Base-by-base conservation (phyloP, 2,329 filamentous ascomycete species). In the Neoascochyta sp. region DNA sequence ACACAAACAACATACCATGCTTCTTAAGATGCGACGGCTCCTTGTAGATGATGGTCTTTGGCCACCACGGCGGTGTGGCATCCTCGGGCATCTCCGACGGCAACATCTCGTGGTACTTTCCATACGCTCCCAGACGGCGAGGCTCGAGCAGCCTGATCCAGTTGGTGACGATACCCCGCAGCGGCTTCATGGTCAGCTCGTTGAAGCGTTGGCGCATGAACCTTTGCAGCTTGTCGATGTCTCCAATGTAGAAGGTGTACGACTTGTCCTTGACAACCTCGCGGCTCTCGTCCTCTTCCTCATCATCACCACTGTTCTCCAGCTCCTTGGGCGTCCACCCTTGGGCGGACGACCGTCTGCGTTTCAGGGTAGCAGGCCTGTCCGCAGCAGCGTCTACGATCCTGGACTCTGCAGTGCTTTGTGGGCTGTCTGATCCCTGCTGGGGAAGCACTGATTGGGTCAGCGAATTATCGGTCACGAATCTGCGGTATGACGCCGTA, bases 21-120 rank as follows among this genome's bases (percentile, higher is more conserved):
- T 50, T 46, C 22, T 47, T 48, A 7, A 62, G 39, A 24, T 62
- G 57, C 3, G 57, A 51, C 5, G 57, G 56, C 22, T 62, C 57
- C n/a, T 42, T 43, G 27, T 59, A 60, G 5, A 37, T 47, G 9
- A 57, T 44, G 17, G 45, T 34, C 2, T 19, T 19, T 9, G 57
- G 56, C 57, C 57, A 62, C 55, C 56, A 59, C 3, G 45, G 47
- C 7, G 55, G 49, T 5, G 39, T 44, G 15, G 35, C 29, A 21
- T 38, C 35, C 15, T 39, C 28, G 11, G 35, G 31, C 12, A 28
- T 32, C 8, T 46, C 35, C 6, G 26, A 26, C 2, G 48, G 46
- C 2, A 45, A 22, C 27, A 41, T 38, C 25, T 45, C 49, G 28
- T 52, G 45, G 22, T 60, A 60, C 4, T 40, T 44, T 5, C 53